phyloP scores from a whole-genome alignment of 768 basidiomycete genomes.

The Russula abietina region DNA sequence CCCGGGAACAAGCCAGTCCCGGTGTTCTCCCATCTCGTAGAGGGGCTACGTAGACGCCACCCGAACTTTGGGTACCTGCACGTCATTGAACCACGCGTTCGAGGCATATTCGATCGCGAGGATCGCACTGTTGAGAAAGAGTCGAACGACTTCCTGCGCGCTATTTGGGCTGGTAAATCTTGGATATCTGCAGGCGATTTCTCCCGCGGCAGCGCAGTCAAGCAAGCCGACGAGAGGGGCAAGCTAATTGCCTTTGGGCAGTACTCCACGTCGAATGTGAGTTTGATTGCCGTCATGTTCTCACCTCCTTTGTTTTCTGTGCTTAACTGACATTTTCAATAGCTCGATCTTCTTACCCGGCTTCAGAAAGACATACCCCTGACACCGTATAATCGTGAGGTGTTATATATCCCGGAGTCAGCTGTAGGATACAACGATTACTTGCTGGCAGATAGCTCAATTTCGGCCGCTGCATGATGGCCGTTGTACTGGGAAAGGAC shows the following conservation, averaged over 20 bases:
- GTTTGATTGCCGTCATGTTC: not conserved
- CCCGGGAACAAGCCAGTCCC: conserved; percentile 52
- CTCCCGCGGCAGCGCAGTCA: conserved; percentile 37
- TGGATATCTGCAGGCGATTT: conserved; percentile 44
- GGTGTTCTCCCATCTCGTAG: conserved; percentile 47
- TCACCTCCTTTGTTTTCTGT: no score
- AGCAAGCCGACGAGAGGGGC: conserved; percentile 33
- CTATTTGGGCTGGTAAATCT: conserved; percentile 40
- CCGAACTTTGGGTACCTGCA: conserved; percentile 41
- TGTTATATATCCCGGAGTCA: not conserved
- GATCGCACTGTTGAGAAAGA: conserved; percentile 11
- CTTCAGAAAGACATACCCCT: conserved; percentile 29
- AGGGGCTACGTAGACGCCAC: conserved; percentile 34
- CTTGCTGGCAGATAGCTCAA: not conserved
- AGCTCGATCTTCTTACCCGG: conserved; percentile 34
- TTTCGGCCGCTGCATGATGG: not conserved
- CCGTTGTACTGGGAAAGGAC: not conserved
- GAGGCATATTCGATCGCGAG: not conserved
- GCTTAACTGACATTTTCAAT: not conserved
- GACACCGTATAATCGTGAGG: conserved; percentile 28
- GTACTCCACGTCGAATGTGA: conserved; percentile 31
- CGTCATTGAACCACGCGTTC: conserved; percentile 31
- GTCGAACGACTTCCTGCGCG: conserved; percentile 41
- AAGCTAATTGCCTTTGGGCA: conserved; percentile 37
- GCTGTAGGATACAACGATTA: not conserved